A percentile compares a stretch with the other conserved stretches of the same genome.
Evolutionary conservation across 1,284 basidiomycete genomes (phyloP).

Genomic region (Puccinia hordei): DNA sequence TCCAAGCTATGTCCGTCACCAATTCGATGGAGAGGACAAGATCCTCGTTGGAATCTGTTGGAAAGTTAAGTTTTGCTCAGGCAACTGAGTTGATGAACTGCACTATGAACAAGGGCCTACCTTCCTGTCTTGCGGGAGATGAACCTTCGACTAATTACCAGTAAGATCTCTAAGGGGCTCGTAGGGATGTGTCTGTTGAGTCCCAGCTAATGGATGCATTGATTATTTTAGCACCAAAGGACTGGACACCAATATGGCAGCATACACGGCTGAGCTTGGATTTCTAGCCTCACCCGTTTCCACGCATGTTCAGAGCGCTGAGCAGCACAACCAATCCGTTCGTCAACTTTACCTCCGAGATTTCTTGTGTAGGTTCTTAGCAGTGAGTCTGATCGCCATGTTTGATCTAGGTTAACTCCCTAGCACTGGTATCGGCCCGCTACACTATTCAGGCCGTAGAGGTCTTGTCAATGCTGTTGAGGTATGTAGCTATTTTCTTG

Average conservation of each 20-base stretch:
- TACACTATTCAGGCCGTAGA: conserved; percentile 75
- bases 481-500: conserved; percentile 14
- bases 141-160: conserved; percentile 62
- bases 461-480: conserved; percentile 67
- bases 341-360: conserved; percentile 60
- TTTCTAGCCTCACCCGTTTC: conserved; percentile 79
- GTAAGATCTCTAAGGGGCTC: neutral
- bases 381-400: neutral
- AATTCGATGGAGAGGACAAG: conserved; percentile 86
- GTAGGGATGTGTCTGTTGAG: neutral
- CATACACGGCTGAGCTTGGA: conserved; percentile 78
- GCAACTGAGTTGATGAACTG: conserved; percentile 80
- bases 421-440: conserved; percentile 76
- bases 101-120: conserved; percentile 76
- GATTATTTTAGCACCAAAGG: conserved; percentile 71
- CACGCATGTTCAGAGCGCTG: conserved; percentile 71
- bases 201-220: neutral
- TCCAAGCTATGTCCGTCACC: conserved; percentile 82
- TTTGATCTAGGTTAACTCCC: conserved; percentile 64
- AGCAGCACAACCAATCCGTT: conserved; percentile 74
- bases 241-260: conserved; percentile 78
- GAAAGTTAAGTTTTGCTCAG: conserved; percentile 79
- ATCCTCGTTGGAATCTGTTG: conserved; percentile 76
- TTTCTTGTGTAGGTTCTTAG: neutral
- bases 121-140: conserved; percentile 76